Percentiles rank a stretch among this genome's conserved stretches.
Evolutionary conservation across 176 grass and related monocot species (phyloP).

Genomic region (Puya raimondii): DNA sequence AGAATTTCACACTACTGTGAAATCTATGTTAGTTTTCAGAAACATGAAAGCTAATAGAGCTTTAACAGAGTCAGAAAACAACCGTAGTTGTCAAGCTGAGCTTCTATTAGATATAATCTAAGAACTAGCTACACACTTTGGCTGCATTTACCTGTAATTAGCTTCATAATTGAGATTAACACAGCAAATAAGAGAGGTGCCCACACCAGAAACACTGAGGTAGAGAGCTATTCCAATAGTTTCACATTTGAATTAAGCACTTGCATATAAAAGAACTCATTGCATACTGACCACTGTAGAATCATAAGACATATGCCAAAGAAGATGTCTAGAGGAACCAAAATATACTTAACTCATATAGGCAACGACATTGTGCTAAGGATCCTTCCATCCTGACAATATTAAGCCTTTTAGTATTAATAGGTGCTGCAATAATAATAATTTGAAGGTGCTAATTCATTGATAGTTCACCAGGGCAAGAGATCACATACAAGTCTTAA

Average conservation of each 20-base stretch:
- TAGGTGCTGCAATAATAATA: not conserved
- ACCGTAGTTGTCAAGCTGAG: constrained; percentile 57
- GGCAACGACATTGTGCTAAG: not conserved
- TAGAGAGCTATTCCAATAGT: constrained; percentile 80
- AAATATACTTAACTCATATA: constrained; percentile 34
- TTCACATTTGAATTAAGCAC: constrained; percentile 50
- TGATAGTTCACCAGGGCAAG: too few species aligned
- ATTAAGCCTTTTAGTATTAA: not conserved
- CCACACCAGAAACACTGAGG: constrained; percentile 77
- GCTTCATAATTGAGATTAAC: constrained; percentile 51
- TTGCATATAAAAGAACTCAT: constrained; percentile 88
- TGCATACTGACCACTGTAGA: constrained; percentile 86
- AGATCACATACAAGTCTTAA: too few species aligned
- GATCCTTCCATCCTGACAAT: not conserved
- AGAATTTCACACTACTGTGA: constrained; percentile 26
- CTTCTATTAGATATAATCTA: constrained; percentile 57
- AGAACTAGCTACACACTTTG: constrained; percentile 47
- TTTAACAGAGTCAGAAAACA: constrained; percentile 54
- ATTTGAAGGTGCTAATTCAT: too few species aligned
- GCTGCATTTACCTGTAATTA: constrained; percentile 17
- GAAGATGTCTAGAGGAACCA: constrained; percentile 82
- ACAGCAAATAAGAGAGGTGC: constrained; percentile 60
- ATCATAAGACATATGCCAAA: constrained; percentile 62
- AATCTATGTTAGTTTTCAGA: constrained; percentile 42
- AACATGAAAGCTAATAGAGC: constrained; percentile 52